Conservation (phyloP, 2,329 filamentous ascomycete species). For the Pseudogymnoascus sp. region DNA sequence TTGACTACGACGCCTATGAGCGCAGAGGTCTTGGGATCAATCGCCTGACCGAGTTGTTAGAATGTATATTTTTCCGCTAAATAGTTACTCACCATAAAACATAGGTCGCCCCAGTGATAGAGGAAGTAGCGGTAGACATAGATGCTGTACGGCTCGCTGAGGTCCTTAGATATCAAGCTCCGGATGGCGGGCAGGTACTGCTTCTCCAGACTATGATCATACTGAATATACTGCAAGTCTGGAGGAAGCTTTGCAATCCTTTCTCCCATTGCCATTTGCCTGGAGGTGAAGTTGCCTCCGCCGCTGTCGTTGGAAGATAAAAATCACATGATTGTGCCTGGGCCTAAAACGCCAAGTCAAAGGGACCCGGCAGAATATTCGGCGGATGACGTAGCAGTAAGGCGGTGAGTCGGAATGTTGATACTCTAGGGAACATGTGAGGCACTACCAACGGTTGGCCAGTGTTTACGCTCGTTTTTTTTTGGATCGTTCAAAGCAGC, state of each 20-base stretch:
- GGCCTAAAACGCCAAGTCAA: neutral
- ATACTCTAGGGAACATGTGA: neutral
- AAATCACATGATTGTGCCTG: slow-evolving; percentile 7
- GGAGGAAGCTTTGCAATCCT: slow-evolving; percentile 13
- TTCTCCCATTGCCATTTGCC: slow-evolving; percentile 3
- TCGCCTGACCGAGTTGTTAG: slow-evolving; percentile 36
- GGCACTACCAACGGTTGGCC: neutral
- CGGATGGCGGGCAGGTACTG: slow-evolving; percentile 77
- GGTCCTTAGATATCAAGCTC: slow-evolving; percentile 85
- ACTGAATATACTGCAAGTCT: slow-evolving; percentile 52
- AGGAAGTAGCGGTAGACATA: slow-evolving; percentile 98
- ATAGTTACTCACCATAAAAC: slow-evolving; percentile 64
- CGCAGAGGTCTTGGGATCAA: slow-evolving; percentile 49
- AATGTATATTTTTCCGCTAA: neutral
- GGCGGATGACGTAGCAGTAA: neutral
- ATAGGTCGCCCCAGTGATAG: slow-evolving; percentile 96
- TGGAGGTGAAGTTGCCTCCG: neutral
- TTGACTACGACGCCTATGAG: slow-evolving; percentile 89
- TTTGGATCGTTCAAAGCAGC: neutral
- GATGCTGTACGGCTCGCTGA: slow-evolving; percentile 97
- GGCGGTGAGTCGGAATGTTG: slow-evolving; percentile 1
- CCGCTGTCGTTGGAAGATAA: neutral
- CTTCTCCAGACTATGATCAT: slow-evolving; percentile 51
- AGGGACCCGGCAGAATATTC: neutral
- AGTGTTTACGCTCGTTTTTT: neutral